Evolutionary conservation across 148 eudicot species (phyloP).

Genomic region (Persicaria tinctoria): DNA sequence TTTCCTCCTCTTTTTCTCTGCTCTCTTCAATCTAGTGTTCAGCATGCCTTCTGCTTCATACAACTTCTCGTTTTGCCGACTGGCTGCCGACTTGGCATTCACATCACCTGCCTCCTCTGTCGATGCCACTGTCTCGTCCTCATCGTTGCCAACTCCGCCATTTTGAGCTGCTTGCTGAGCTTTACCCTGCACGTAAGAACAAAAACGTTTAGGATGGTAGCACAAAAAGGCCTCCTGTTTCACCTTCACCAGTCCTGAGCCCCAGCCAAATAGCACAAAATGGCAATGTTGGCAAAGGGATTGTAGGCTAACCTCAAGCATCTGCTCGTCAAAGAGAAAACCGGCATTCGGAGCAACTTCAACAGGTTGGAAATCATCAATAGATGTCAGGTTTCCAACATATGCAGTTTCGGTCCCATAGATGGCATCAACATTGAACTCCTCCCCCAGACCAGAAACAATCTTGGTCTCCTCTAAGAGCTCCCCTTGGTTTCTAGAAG

Average conservation of each 20-base stretch:
- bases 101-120: conserved; percentile 31
- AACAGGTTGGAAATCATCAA: conserved; percentile 55
- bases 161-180: conserved; percentile 20
- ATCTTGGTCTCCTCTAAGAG: conserved; percentile 48
- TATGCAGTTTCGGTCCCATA: conserved; percentile 68
- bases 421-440: conserved; percentile 78
- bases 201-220: neutral
- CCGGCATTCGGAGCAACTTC: conserved; percentile 74
- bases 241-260: too few species aligned
- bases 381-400: conserved; percentile 79
- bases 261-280: neutral
- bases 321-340: conserved; percentile 53
- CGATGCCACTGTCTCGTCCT: conserved; percentile 46
- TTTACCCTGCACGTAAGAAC: conserved; percentile 30
- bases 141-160: conserved; percentile 19
- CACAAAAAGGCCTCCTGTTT: neutral
- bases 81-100: conserved; percentile 32
- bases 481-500: conserved; percentile 61
- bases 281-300: neutral
- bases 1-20: conserved; percentile 67
- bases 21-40: conserved; percentile 58
- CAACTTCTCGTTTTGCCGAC: conserved; percentile 64
- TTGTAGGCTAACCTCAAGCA: conserved; percentile 59
- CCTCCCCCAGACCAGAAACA: conserved; percentile 73
- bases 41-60: conserved; percentile 74